Conservation (phyloP, 306 rosid species). For the Lathyrus oleraceus region DNA sequence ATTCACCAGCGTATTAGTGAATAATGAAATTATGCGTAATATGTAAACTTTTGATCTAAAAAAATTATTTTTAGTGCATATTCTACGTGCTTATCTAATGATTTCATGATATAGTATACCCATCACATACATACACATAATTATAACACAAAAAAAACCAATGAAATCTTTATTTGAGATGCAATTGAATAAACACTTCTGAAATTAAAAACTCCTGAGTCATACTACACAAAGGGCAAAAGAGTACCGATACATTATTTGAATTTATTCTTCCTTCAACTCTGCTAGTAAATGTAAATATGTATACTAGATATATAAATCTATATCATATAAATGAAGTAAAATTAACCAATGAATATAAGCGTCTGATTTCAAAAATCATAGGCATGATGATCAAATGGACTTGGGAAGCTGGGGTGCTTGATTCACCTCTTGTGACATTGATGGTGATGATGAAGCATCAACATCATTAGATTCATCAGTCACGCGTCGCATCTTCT, state of each 20-base stretch:
- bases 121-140: no score
- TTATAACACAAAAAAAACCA: no score
- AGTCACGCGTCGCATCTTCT: background rate
- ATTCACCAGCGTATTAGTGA: no score
- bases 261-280: background rate
- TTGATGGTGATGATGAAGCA: background rate
- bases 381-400: background rate
- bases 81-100: no score
- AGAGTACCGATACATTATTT: background rate
- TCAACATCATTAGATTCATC: background rate
- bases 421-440: background rate
- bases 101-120: no score
- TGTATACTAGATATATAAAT: background rate
- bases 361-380: background rate
- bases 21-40: no score
- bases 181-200: background rate
- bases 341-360: background rate
- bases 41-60: no score
- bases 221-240: background rate
- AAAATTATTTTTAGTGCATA: no score
- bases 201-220: background rate
- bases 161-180: background rate
- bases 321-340: background rate
- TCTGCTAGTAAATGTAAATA: no score
- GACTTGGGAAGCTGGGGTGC: background rate